Evolutionary conservation across 2,329 filamentous ascomycete species (phyloP), one percentile per base, ranked within the genome.

Genomic region (Camillea tinctor): DNA sequence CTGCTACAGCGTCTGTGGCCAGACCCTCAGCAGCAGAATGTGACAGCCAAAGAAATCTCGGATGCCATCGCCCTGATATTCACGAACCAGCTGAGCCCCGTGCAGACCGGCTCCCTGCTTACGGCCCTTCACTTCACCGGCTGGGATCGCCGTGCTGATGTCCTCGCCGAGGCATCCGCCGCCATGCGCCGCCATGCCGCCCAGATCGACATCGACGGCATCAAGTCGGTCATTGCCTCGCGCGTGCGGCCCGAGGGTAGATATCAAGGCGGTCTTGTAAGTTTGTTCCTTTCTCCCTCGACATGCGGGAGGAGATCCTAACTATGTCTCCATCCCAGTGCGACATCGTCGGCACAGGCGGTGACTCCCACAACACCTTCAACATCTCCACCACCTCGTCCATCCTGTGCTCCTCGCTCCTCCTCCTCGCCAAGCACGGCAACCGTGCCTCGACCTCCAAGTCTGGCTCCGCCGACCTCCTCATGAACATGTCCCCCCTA

Each of bases 311-410:
- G 24, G 11, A 6, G 19, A 6, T 11, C 50, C 23, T 44, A 20
- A 21, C 36, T 19, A 55, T 59, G 23, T 56, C 40, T 24, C 21
- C 21, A 21, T 19, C 53, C 51, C 61, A 87, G 80, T 88, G 93
- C 74, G 95, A 99, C 75, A 98, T 99, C 74, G 95, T 99, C 60
- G 95, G 95, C 68, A 99, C 95, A 7, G 95, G 95, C 66, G 95
- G 95, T 72, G 95, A 99, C 79, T 89, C 90, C 20, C 93, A 98
- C 82, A 92, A 96, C 76, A 99, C 95, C 36, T 99, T 97, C 86
- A 99, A 99, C 76, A 94, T 99, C 74, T 95, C 90, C 68, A 99
- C 95, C 4, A 97, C 95, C 6, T 87, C 95, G 2, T 97, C 93
- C 19, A 97, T 99, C 72, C 81, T 99, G 54, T 92, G 92, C 52